These are phyloP conservation scores for Hyphopichia wangnamkhiaoensis DNA, from an alignment of 1,139 yeast genomes.

Conservation along the genomic window DNA sequence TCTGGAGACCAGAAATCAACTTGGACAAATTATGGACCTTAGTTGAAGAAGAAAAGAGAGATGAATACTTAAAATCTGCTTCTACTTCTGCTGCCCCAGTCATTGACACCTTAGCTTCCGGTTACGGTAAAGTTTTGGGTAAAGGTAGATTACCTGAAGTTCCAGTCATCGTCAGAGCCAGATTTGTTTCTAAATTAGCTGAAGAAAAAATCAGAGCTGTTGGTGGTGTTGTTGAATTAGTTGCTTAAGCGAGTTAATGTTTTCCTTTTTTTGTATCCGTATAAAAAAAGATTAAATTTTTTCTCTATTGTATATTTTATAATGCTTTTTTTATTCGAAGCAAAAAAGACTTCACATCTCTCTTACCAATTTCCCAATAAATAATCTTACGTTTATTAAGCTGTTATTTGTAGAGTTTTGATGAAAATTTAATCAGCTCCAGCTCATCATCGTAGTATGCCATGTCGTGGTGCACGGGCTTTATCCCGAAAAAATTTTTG, in stretches of 20 bases:
- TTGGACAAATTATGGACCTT: constrained; percentile 98
- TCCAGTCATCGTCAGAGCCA: constrained; percentile 99
- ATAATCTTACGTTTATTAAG: constrained; percentile 2
- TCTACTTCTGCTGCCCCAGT: constrained; percentile 95
- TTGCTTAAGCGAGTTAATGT: constrained; percentile 72
- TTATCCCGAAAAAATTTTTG: not conserved
- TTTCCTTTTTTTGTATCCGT: not conserved
- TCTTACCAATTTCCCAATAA: constrained; percentile 2
- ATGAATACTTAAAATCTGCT: constrained; percentile 85
- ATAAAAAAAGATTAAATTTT: no score
- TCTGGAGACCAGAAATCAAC: constrained; percentile 99
- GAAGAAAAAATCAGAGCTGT: constrained; percentile 99
- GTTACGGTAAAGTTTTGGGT: constrained; percentile 99
- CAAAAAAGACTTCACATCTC: not conserved
- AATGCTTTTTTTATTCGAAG: not conserved
- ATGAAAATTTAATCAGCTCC: no score
- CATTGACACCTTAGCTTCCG: constrained; percentile 98
- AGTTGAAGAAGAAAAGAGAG: constrained; percentile 93
- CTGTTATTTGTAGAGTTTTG: not conserved
- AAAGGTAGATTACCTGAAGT: constrained; percentile 98
- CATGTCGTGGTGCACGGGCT: not conserved
- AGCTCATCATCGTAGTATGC: no score
- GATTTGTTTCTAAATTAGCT: constrained; percentile 98
- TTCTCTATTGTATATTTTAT: constrained; percentile 3
- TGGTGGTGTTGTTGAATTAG: constrained; percentile 99